Evolutionary conservation across 2,329 filamentous ascomycete genomes (phyloP).

Genomic region (Tetracladium maxilliforme): DNA sequence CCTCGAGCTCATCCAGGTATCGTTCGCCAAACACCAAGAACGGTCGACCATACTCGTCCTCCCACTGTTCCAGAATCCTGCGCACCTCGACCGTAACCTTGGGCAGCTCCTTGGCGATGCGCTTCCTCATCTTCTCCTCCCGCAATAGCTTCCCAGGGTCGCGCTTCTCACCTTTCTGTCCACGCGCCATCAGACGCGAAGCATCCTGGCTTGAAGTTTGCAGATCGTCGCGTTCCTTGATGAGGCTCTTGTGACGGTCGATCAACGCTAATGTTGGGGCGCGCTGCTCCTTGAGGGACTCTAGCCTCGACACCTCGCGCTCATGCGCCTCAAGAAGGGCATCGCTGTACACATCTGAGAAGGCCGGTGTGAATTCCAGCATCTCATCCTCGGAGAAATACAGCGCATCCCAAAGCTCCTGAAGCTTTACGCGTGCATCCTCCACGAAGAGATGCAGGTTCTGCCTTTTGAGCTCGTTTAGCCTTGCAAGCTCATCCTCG

Average conservation of each 20-base stretch:
- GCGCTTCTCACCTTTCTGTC: conserved; percentile 83
- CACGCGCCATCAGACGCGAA: conserved; percentile 79
- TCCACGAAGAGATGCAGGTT: conserved; percentile 94
- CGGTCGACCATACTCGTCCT: conserved; percentile 84
- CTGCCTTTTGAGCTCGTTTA: conserved; percentile 89
- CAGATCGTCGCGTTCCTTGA: conserved; percentile 77
- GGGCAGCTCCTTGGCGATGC: conserved; percentile 88
- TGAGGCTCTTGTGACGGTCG: conserved; percentile 67
- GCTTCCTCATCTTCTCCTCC: conserved; percentile 97
- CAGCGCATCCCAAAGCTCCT: conserved; percentile 87
- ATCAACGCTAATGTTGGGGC: conserved; percentile 70
- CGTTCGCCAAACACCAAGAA: conserved; percentile 88
- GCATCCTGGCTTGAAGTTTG: conserved; percentile 88
- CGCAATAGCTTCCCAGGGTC: conserved; percentile 87
- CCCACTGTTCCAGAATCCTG: conserved; percentile 72
- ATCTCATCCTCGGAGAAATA: conserved; percentile 98
- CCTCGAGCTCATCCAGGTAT: conserved; percentile 76
- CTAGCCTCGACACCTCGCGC: conserved; percentile 70
- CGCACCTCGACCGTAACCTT: conserved; percentile 78
- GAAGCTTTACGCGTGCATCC: conserved; percentile 77
- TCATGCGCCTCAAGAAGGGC: conserved; percentile 91
- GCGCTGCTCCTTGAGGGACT: conserved; percentile 73
- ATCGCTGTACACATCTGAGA: conserved; percentile 94
- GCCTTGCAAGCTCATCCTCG: conserved; percentile 71
- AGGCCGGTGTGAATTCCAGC: conserved; percentile 93